These are phyloP conservation scores for Phascolomyces articulosus DNA, from an alignment of 371 early-diverging fungal species.

Conservation along the genomic window DNA sequence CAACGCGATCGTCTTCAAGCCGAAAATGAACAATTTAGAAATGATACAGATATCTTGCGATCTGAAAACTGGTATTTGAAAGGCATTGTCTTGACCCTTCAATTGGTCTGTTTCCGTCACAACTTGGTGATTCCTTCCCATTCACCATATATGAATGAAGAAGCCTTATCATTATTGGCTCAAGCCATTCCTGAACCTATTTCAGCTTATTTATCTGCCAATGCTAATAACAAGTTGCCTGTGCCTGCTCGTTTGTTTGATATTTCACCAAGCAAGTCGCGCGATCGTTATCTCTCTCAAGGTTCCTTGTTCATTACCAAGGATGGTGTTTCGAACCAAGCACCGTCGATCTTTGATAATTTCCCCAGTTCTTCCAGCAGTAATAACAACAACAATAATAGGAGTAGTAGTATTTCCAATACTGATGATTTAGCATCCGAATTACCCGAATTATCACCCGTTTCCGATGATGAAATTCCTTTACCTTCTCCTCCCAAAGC, in stretches of 20 bases:
- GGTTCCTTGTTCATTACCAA: slow-evolving; percentile 38
- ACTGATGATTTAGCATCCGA: slow-evolving; percentile 3
- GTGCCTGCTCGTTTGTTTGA: slow-evolving; percentile 24
- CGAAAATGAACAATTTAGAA: slow-evolving; percentile 58
- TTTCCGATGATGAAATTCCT: neutral
- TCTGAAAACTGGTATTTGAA: slow-evolving; percentile 68
- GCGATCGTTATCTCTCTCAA: slow-evolving; percentile 30
- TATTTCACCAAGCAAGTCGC: slow-evolving; percentile 31
- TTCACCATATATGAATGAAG: slow-evolving; percentile 42
- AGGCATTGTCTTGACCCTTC: slow-evolving; percentile 56
- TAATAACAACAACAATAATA: neutral
- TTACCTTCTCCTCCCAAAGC: slow-evolving; percentile 2
- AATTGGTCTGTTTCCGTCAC: slow-evolving; percentile 50
- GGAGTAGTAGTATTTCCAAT: neutral
- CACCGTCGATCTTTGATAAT: neutral
- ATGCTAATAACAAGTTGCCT: slow-evolving; percentile 44
- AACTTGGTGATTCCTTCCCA: slow-evolving; percentile 49
- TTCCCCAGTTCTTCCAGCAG: slow-evolving; percentile 2
- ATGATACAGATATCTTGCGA: slow-evolving; percentile 54
- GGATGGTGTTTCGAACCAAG: slow-evolving; percentile 23
- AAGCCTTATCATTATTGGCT: slow-evolving; percentile 34
- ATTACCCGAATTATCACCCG: slow-evolving; percentile 4
- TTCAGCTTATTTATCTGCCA: slow-evolving; percentile 40
- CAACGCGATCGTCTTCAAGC: slow-evolving; percentile 45
- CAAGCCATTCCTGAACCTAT: slow-evolving; percentile 45